These are phyloP conservation scores for Yarrowia alimentaria DNA, from an alignment of 805 yeast genomes.

Conservation along the genomic window DNA sequence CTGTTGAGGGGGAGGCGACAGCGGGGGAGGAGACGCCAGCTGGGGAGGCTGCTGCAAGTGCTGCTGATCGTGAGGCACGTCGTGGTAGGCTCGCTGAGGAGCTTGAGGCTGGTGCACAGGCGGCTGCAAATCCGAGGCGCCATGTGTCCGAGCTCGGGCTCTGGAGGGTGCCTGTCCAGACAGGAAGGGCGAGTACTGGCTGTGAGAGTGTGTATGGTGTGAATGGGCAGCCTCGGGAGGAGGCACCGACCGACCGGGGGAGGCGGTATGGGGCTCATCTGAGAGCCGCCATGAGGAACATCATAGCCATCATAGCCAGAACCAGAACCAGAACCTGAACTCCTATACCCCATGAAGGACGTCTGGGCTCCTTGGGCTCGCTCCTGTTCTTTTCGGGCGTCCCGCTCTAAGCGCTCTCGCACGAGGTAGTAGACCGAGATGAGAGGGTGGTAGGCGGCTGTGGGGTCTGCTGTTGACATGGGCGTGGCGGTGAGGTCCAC, in stretches of 20 bases:
- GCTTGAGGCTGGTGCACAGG: neutral
- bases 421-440: constrained; percentile 83
- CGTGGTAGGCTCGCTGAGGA: constrained; percentile 18
- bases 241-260: constrained; percentile 4
- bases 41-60: constrained; percentile 1
- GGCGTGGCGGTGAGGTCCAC: constrained; percentile 9
- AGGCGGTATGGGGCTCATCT: constrained; percentile 2
- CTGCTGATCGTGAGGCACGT: constrained; percentile 10
- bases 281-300: neutral
- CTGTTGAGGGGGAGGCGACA: constrained; percentile 22
- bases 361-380: neutral
- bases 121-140: constrained; percentile 3
- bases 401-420: constrained; percentile 75
- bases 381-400: constrained; percentile 35
- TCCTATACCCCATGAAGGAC: constrained; percentile 3
- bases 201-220: constrained; percentile 16
- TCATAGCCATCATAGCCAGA: constrained; percentile 2
- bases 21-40: constrained; percentile 13
- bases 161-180: constrained; percentile 23
- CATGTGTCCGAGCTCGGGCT: constrained; percentile 12
- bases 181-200: constrained; percentile 15
- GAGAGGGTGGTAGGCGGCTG: constrained; percentile 83
- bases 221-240: constrained; percentile 25
- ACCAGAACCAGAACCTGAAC: too few species aligned
- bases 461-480: constrained; percentile 55